phyloP scores from a whole-genome alignment of 805 yeast genomes.

The Candida berthetii region DNA sequence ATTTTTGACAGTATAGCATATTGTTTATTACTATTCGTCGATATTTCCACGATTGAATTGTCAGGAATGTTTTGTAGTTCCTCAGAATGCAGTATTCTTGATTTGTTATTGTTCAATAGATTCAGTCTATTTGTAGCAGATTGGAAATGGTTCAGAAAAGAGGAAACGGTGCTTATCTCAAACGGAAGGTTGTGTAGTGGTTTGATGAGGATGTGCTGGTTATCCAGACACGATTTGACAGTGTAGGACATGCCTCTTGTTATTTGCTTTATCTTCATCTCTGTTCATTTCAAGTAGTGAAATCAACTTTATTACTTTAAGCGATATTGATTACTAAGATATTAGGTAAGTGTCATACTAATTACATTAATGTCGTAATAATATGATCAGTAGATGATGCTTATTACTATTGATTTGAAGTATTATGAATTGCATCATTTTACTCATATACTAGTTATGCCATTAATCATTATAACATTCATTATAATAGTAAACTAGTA shows the following conservation, averaged over 20 bases:
- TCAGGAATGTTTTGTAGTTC: background rate
- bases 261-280: background rate
- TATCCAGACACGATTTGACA: background rate
- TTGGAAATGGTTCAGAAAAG: conserved; percentile 3
- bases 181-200: background rate
- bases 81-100: conserved; percentile 10
- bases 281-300: too few species aligned
- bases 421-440: too few species aligned
- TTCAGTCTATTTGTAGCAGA: conserved; percentile 2
- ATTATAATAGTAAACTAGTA: too few species aligned
- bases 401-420: too few species aligned
- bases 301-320: too few species aligned
- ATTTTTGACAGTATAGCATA: conserved; percentile 10
- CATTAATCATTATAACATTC: too few species aligned
- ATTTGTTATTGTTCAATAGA: conserved; percentile 13
- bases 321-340: too few species aligned
- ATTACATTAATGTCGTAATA: too few species aligned
- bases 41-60: conserved; percentile 1
- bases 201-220: background rate
- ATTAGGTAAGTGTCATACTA: too few species aligned
- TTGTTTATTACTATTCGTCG: conserved; percentile 14
- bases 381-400: too few species aligned
- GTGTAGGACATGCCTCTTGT: too few species aligned
- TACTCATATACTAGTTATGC: too few species aligned
- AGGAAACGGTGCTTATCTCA: conserved; percentile 4